A percentile compares a stretch with the other conserved stretches of the same genome.
These are phyloP conservation scores for Blastobotrys attinorum DNA, from an alignment of 805 yeast genomes.

Conservation along the genomic window DNA sequence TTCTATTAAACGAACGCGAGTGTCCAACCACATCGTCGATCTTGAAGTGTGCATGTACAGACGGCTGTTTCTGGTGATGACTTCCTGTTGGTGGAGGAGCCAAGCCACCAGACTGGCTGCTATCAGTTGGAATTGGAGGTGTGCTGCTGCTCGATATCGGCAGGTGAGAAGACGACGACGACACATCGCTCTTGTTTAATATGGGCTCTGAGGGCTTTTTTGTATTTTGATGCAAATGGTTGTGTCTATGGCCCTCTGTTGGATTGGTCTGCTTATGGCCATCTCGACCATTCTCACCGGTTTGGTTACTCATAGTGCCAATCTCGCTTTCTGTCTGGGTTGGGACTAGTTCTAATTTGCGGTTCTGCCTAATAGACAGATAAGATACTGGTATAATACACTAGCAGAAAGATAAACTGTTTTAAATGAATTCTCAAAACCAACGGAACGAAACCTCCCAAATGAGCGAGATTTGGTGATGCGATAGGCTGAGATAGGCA, in stretches of 20 bases:
- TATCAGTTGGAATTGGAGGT: no score
- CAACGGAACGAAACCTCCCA: constrained; percentile 6
- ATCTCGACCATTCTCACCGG: constrained; percentile 57
- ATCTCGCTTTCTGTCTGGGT: constrained; percentile 44
- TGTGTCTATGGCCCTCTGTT: constrained; percentile 55
- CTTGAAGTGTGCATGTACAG: constrained; percentile 74
- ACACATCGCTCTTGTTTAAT: no score
- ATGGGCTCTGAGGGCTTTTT: no score
- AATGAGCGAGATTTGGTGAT: no score
- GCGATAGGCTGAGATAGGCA: not conserved
- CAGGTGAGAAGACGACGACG: no score
- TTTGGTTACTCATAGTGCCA: constrained; percentile 52
- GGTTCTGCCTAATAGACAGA: constrained; percentile 33
- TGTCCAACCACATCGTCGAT: constrained; percentile 61
- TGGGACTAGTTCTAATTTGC: constrained; percentile 40
- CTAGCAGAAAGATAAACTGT: no score
- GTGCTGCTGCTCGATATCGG: no score
- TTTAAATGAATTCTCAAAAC: no score
- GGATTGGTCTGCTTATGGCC: constrained; percentile 62
- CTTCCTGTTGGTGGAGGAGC: no score
- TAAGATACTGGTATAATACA: no score
- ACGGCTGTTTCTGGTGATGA: constrained; percentile 51
- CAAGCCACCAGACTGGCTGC: no score
- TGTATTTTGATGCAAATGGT: no score
- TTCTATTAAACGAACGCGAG: constrained; percentile 30